Percentiles rank a stretch among this genome's conserved stretches.
Conservation (phyloP, 768 basidiomycete genomes). For the Agrocybe pediades region DNA sequence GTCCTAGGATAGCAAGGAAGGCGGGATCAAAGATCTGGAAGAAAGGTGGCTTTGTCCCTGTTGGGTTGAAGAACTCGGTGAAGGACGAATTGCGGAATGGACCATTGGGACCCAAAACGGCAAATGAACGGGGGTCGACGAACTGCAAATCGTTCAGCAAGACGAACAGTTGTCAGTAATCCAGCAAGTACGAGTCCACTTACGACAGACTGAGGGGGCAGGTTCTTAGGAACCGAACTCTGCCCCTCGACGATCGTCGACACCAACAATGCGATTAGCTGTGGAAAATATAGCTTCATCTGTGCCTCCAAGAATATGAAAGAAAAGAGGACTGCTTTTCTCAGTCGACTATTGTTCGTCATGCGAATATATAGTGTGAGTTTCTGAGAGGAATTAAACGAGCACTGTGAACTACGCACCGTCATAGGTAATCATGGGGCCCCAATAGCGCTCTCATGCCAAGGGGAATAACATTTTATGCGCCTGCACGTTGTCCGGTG, state of each 20-base stretch:
- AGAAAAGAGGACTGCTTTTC: neutral
- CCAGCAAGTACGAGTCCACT: slow-evolving; percentile 5
- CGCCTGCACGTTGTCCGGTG: too few species aligned
- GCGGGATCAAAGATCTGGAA: slow-evolving; percentile 52
- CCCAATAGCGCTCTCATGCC: neutral
- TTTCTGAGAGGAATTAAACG: neutral
- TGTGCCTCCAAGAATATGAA: too few species aligned
- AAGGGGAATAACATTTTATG: neutral
- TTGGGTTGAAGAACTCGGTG: slow-evolving; percentile 44
- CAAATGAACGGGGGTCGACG: slow-evolving; percentile 50
- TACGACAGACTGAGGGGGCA: slow-evolving; percentile 34
- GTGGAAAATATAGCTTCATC: neutral
- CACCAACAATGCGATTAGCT: neutral
- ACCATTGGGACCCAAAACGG: slow-evolving; percentile 48
- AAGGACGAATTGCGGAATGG: slow-evolving; percentile 40
- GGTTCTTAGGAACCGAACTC: slow-evolving; percentile 9
- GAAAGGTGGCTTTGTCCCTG: slow-evolving; percentile 41
- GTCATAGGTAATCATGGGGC: neutral
- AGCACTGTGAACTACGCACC: neutral
- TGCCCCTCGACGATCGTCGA: neutral
- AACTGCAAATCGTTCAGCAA: slow-evolving; percentile 35
- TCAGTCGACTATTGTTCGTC: neutral
- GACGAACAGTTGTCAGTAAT: neutral
- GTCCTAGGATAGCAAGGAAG: slow-evolving; percentile 65
- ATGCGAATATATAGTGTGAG: neutral